phyloP scores from a whole-genome alignment of 2,329 filamentous ascomycete genomes.

The Exophiala sideris region DNA sequence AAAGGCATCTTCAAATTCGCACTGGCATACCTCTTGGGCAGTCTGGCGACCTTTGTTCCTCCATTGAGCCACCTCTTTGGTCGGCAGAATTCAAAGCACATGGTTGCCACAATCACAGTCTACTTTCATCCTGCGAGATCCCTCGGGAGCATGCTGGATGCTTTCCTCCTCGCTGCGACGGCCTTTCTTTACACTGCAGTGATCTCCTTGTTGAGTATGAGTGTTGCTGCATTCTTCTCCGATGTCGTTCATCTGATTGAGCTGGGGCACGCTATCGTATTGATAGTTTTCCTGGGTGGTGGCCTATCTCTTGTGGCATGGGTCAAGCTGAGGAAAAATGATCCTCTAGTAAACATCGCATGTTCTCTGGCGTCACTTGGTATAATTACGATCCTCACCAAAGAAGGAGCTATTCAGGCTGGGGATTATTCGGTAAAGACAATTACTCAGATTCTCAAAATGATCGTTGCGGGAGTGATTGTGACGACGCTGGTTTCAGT shows the following conservation, averaged over 20 bases:
- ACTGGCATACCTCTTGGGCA: constrained; percentile 81
- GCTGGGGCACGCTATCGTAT: constrained; percentile 73
- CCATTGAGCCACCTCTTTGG: constrained; percentile 71
- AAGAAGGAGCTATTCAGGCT: constrained; percentile 81
- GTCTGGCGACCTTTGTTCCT: constrained; percentile 78
- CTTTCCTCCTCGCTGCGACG: constrained; percentile 68
- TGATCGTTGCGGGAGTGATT: constrained; percentile 73
- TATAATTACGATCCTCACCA: constrained; percentile 85
- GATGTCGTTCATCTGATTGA: constrained; percentile 62
- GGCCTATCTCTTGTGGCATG: constrained; percentile 84
- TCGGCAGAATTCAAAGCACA: constrained; percentile 84
- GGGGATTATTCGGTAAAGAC: constrained; percentile 79
- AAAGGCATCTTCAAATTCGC: constrained; percentile 86
- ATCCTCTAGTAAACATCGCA: constrained; percentile 77
- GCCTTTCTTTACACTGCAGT: constrained; percentile 76
- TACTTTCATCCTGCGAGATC: constrained; percentile 91
- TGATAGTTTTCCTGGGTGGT: constrained; percentile 79
- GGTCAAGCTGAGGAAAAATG: constrained; percentile 76
- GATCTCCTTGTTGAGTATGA: constrained; percentile 81
- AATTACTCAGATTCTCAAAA: constrained; percentile 76
- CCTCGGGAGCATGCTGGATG: constrained; percentile 85
- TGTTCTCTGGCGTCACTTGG: constrained; percentile 83
- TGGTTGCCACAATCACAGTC: constrained; percentile 88
- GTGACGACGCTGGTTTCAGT: constrained; percentile 73
- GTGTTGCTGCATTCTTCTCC: constrained; percentile 75